These are phyloP conservation scores for Amaranthus hypochondriacus DNA, from an alignment of 148 eudicot genomes.

Conservation along the genomic window DNA sequence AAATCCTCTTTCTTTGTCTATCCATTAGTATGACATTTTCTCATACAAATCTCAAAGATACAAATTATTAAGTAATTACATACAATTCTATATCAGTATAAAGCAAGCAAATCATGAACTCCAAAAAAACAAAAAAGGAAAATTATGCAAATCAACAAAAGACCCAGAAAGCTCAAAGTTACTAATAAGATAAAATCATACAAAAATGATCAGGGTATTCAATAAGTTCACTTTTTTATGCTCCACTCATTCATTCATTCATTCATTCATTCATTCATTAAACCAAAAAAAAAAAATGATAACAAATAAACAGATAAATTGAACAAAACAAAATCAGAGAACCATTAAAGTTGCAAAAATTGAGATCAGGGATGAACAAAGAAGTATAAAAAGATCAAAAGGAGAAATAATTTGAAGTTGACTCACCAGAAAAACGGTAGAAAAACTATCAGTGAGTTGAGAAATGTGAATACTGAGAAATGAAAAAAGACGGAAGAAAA, in stretches of 20 bases:
- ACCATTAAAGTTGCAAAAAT: neutral
- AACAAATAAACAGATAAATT: neutral
- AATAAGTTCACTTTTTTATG: neutral
- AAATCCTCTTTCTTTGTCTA: too few relatives aligned
- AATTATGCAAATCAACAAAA: neutral
- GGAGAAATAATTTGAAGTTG: neutral
- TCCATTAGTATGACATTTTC: too few relatives aligned
- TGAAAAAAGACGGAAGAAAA: neutral
- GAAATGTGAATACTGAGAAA: conserved; percentile 5
- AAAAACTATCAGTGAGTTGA: neutral
- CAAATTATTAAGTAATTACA: too few relatives aligned
- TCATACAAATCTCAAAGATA: too few relatives aligned
- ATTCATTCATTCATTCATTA: neutral
- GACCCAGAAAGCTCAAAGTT: neutral
- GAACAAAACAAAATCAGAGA: neutral
- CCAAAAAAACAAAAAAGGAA: neutral
- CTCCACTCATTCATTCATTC: neutral
- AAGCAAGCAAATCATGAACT: neutral
- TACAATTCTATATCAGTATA: too few relatives aligned
- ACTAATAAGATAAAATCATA: neutral
- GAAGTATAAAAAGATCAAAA: neutral
- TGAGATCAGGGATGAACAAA: conserved; percentile 4
- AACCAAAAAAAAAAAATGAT: neutral
- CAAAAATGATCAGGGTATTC: conserved; percentile 19
- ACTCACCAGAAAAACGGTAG: conserved; percentile 21